These are phyloP conservation scores for Candida broadrunensis DNA, from an alignment of 805 yeast genomes.

Conservation along the genomic window DNA sequence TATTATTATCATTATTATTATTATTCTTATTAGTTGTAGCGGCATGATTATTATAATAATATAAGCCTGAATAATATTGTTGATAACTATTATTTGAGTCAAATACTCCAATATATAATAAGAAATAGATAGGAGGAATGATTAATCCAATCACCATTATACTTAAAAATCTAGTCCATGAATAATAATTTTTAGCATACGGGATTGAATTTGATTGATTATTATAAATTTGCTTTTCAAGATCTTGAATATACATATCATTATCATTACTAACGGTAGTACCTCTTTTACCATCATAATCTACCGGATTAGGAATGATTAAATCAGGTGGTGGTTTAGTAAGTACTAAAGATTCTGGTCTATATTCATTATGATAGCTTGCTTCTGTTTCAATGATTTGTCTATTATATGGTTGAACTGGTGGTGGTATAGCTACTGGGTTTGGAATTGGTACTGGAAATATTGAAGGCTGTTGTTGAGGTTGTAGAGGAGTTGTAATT, in stretches of 20 bases:
- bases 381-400: not conserved
- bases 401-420: not conserved
- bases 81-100: slow-evolving; percentile 22
- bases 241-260: not conserved
- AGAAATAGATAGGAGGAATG: slow-evolving; percentile 37
- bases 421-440: not conserved
- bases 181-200: slow-evolving; percentile 2
- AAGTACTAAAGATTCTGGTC: not conserved
- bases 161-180: slow-evolving; percentile 16
- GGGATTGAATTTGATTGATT: not conserved
- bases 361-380: not conserved
- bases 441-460: not conserved
- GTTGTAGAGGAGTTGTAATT: not conserved
- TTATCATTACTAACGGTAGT: not conserved
- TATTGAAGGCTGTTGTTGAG: not conserved
- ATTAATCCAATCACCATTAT: slow-evolving; percentile 32
- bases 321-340: not conserved
- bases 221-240: not conserved
- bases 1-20: slow-evolving; percentile 8
- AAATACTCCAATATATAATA: slow-evolving; percentile 32
- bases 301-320: not conserved
- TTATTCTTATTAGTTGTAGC: not conserved
- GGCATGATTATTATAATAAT: slow-evolving; percentile 7
- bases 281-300: not conserved
- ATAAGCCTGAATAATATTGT: slow-evolving; percentile 16